phyloP scores from a whole-genome alignment of 768 basidiomycete genomes.

The Podaxis mareebaensis region DNA sequence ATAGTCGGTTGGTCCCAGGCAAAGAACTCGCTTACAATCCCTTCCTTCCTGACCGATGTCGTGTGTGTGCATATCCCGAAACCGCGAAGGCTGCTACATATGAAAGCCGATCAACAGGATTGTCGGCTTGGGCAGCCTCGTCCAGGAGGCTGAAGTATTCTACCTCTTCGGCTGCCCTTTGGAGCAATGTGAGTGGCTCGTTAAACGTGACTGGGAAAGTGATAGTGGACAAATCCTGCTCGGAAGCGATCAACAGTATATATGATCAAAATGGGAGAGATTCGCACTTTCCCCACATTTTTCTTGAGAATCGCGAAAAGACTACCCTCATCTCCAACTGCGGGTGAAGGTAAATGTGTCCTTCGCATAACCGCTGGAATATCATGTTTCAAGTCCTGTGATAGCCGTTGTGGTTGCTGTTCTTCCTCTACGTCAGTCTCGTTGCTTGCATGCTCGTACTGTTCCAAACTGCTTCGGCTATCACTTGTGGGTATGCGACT shows the following conservation, averaged over 20 bases:
- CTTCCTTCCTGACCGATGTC: constrained; percentile 79
- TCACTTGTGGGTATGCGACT: constrained; percentile 41
- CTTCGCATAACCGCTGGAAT: constrained; percentile 44
- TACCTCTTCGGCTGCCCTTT: constrained; percentile 80
- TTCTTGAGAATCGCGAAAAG: constrained; percentile 83
- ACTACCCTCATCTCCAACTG: constrained; percentile 76
- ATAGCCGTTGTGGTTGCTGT: constrained; percentile 10
- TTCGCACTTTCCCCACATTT: constrained; percentile 78
- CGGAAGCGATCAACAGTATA: background rate
- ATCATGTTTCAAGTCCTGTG: constrained; percentile 19
- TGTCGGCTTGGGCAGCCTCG: constrained; percentile 56
- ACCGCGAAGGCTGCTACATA: constrained; percentile 85
- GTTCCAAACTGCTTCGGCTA: constrained; percentile 38
- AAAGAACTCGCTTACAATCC: constrained; percentile 67
- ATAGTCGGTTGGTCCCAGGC: background rate
- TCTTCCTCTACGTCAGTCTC: constrained; percentile 53
- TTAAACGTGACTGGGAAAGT: constrained; percentile 90
- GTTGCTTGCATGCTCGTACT: constrained; percentile 48
- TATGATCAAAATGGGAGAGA: constrained; percentile 2
- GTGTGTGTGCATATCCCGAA: constrained; percentile 81
- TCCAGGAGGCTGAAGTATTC: constrained; percentile 76
- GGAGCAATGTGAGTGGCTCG: constrained; percentile 81
- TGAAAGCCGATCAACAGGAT: constrained; percentile 69
- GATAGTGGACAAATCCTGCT: constrained; percentile 78
- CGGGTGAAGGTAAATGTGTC: constrained; percentile 57